Evolutionary conservation across 345 rosid species (phyloP), one percentile per base, ranked within the genome.

Genomic region (Turritis glabra): DNA sequence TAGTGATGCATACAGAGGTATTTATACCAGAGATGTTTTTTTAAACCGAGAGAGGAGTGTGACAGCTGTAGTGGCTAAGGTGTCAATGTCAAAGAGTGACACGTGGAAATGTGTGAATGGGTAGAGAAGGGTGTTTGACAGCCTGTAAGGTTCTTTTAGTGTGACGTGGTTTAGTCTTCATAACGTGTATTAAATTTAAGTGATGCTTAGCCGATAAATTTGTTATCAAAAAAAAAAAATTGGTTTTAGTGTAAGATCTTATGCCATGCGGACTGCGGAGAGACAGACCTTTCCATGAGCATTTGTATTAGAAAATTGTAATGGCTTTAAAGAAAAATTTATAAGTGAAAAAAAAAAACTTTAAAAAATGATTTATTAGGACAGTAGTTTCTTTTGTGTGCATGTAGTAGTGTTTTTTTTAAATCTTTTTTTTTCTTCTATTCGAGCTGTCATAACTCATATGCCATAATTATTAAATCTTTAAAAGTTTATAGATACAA

Each of bases 161-260:
- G 50, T 57, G 79, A 75, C 68, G 54, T 67, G 73, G 78, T 65
- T 40, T 65, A 57, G 78, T 58, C 61, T 67, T n/a, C 52, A 48
- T 58, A 19, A 75, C 54, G 73, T 75, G 61, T 75, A 38, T 67
- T 74, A 47, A 50, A 48, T 58, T 55, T 65, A 74, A 56, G 66
- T 56, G 78, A 56, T 65, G 41, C 72, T 56, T 64, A 55, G 77
- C 65, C 30, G 77, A 73, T 64, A 44, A 64, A 64, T 64, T 64
- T 64, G 64, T 73, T 43, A 22, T 21, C 32, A 52, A 52, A 10
- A 12, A 23, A 30, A 7, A 11, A 35, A 17, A 11, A 21, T 11
- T 5, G 26, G 1, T 10, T 27, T 27, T 5, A 18, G 12, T 27
- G 17, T 67, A 25, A 23, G 23, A 67, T 69, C 44, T 46, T 43